Evolutionary conservation across 2,329 filamentous ascomycete species (phyloP), one percentile per base, ranked within the genome.

Genomic region (Arachnopeziza araneosa): DNA sequence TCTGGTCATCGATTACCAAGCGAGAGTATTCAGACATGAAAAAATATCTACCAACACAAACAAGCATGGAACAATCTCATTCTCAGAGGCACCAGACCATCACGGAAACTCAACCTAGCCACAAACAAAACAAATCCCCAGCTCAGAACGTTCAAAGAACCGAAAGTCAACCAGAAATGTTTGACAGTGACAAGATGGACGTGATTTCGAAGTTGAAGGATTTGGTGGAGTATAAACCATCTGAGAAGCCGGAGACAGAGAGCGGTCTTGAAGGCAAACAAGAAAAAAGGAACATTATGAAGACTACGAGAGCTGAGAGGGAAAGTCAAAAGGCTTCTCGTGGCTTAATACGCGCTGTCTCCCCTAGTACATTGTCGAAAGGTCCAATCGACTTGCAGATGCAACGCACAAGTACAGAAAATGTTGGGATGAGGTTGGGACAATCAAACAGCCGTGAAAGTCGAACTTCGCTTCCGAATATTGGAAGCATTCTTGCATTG

Each of bases 401-500:
- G 6, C 36, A 44, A 44, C 5, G 17, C 10, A 5, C 10, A 44
- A 2, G 12, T 14, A 7, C 12, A 6, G 12, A 4, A 5, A 19
- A 7, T 44, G 36, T 12, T 12, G 17, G 12, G 17, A 44, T 17
- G 10, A 44, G 17, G 12, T 4, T 14, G 12, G 12, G 17, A 44
- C 10, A 44, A 44, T 44, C 36, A 44, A 44, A 3, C 36, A 17
- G 6, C 36, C 6, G 17, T 19, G 12, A 44, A 57, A 56, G 58
- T 55, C 58, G 50, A 32, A 44, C 30, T 0, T 57, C 61, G 9
- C 24, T 44, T 21, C 53, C 49, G 36, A 63, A 63, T 8, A 23
- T 59, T 2, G 56, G 58, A 49, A 60, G 61, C 26, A 52, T 59
- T 22, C 24, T 56, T 4, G 30, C 51, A 7, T 48, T 26, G 7